A percentile compares a stretch with the other conserved stretches of the same genome.
Conservation (phyloP, 805 yeast species). For the Metschnikowia peoriensis region DNA sequence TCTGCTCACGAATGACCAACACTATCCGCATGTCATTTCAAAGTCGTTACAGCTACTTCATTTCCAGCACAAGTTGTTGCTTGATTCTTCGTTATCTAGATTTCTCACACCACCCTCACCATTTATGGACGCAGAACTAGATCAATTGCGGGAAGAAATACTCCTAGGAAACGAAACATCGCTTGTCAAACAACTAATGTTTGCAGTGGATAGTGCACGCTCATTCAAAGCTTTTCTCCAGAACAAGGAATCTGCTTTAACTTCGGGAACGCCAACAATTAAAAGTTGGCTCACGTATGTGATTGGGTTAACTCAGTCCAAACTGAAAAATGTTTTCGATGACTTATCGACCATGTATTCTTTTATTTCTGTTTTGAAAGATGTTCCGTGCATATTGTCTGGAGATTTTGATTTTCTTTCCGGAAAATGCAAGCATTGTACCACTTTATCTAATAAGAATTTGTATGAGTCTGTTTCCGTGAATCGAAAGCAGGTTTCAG, state of each 20-base stretch:
- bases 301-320: slow-evolving; percentile 8
- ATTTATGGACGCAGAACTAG: slow-evolving; percentile 16
- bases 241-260: neutral
- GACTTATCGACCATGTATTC: slow-evolving; percentile 22
- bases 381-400: slow-evolving; percentile 41
- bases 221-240: slow-evolving; percentile 2
- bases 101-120: neutral
- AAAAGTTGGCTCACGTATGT: slow-evolving; percentile 25
- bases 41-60: slow-evolving; percentile 26
- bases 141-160: slow-evolving; percentile 6
- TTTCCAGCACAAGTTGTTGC: slow-evolving; percentile 14
- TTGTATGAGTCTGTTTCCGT: slow-evolving; percentile 24
- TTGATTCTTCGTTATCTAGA: neutral
- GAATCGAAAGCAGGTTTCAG: slow-evolving; percentile 23
- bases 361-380: slow-evolving; percentile 39
- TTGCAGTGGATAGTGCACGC: slow-evolving; percentile 7
- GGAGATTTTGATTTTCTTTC: slow-evolving; percentile 33
- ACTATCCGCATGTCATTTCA: slow-evolving; percentile 17
- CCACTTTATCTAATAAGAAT: slow-evolving; percentile 25
- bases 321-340: slow-evolving; percentile 6
- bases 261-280: neutral
- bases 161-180: neutral
- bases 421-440: slow-evolving; percentile 40
- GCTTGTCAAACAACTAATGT: slow-evolving; percentile 6
- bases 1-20: neutral